Conservation (phyloP, 805 yeast species). For the Candida glaebosa region DNA sequence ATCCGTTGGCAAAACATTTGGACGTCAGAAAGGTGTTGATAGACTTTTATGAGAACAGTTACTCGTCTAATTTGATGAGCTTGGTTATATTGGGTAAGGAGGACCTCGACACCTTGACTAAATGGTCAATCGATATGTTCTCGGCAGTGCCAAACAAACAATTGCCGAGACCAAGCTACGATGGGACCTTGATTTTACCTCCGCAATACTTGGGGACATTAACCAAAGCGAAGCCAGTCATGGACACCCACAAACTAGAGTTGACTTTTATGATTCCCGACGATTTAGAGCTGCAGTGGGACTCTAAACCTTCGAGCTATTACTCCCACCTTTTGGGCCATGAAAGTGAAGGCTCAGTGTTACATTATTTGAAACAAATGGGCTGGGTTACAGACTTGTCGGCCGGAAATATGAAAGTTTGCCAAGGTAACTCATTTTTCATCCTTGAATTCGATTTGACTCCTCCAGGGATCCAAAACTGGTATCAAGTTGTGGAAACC, state of each 20-base stretch:
- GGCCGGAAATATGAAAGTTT: constrained; percentile 65
- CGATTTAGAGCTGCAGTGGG: constrained; percentile 57
- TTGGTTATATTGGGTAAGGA: constrained; percentile 83
- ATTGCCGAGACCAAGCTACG: constrained; percentile 43
- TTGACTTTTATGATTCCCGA: constrained; percentile 75
- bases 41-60: constrained; percentile 65
- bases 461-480: constrained; percentile 60
- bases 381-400: constrained; percentile 82
- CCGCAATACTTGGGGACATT: constrained; percentile 48
- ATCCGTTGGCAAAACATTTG: constrained; percentile 56
- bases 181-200: constrained; percentile 44
- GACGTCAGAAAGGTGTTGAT: constrained; percentile 81
- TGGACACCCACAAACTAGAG: constrained; percentile 68
- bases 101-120: constrained; percentile 62
- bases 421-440: constrained; percentile 66
- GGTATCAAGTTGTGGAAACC: constrained; percentile 55
- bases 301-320: constrained; percentile 65
- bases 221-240: constrained; percentile 74
- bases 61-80: constrained; percentile 87
- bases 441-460: constrained; percentile 75
- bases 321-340: constrained; percentile 85
- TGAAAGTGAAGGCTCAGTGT: constrained; percentile 84
- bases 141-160: constrained; percentile 55
- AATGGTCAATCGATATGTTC: constrained; percentile 69
- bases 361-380: constrained; percentile 60